Evolutionary conservation across 108 stramenopile species (phyloP), one percentile per base, ranked within the genome.

Genomic region (Discostella stelligeroides): DNA sequence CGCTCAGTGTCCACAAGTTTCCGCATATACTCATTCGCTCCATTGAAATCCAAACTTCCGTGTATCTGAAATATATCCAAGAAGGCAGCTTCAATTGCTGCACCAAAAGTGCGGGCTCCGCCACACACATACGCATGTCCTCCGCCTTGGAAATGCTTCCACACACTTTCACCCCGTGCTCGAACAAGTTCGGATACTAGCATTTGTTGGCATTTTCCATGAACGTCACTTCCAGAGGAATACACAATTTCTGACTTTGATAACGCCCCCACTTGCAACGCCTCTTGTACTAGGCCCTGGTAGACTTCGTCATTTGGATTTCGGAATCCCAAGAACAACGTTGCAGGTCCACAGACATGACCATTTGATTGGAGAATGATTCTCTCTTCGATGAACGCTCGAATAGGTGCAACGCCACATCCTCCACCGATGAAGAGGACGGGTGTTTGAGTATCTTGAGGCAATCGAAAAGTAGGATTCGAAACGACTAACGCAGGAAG

Each of bases 401-500:
- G 81, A 64, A 91, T 86, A 11, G 90, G 90, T 13, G 90, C 84
- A 15, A 91, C 75, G 11, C 90, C 90, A 45, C 82, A 84, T 7
- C 90, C 90, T 21, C 84, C 90, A 21, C 79, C 90, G 77, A 91
- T 87, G 47, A 91, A 54, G 25, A 88, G 43, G 18, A 88, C 61
- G 8, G 90, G 86, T 47, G 66, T 70, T 41, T 70, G 23, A n/a
- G 47, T 53, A 46, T 84, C 77, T 30, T 39, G 55, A 28, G 87
- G 90, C n/a, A 87, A 62, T 18, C 90, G 82, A 66, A 91, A 91
- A n/a, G 75, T 66, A 41, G 86, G 80, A 66, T 90, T 88, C 25
- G 61, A 54, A 43, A 51, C 60, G 47, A 70, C 81, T 15, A 63
- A 54, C n/a, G 65, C 76, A 57, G 56, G 75, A 51, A 67, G 69